phyloP scores from a whole-genome alignment of 2,329 filamentous ascomycete genomes.

The Venturia pyrina region DNA sequence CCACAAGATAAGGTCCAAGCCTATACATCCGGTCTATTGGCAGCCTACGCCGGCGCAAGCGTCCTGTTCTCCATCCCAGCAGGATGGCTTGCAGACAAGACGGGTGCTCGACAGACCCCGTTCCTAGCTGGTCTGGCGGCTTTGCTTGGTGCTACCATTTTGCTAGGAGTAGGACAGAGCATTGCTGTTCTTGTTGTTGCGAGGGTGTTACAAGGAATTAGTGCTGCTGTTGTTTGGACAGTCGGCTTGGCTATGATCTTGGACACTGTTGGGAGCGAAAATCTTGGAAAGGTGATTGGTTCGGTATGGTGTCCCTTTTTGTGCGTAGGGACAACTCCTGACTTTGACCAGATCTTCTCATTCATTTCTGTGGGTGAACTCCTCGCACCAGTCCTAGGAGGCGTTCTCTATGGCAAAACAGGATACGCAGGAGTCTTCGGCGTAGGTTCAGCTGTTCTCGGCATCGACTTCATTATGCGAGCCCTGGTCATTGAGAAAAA shows the following conservation, averaged over 20 bases:
- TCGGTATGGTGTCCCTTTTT: not conserved
- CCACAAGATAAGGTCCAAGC: conserved; percentile 41
- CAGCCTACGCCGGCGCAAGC: conserved; percentile 44
- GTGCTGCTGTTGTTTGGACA: conserved; percentile 50
- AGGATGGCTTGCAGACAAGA: conserved; percentile 47
- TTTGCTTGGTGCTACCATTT: conserved; percentile 43
- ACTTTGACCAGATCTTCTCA: conserved; percentile 37
- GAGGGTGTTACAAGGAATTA: conserved; percentile 47
- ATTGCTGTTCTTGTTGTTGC: conserved; percentile 41
- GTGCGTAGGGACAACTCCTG: not conserved
- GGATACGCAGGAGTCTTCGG: conserved; percentile 51
- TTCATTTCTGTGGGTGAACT: conserved; percentile 49
- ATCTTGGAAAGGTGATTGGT: conserved; percentile 44
- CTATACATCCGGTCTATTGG: conserved; percentile 43
- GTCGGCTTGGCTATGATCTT: conserved; percentile 48
- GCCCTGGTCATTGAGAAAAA: conserved; percentile 54
- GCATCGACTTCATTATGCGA: conserved; percentile 50
- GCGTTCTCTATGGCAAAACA: conserved; percentile 48
- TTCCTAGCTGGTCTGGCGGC: conserved; percentile 48
- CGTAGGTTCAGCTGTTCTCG: conserved; percentile 43
- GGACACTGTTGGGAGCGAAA: conserved; percentile 47
- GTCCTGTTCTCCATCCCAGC: conserved; percentile 33
- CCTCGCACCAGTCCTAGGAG: conserved; percentile 48
- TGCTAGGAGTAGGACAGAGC: conserved; percentile 42
- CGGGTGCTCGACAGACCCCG: conserved; percentile 43